Conservation (phyloP, 2,329 filamentous ascomycete genomes). For the Didymellaceae sp. region DNA sequence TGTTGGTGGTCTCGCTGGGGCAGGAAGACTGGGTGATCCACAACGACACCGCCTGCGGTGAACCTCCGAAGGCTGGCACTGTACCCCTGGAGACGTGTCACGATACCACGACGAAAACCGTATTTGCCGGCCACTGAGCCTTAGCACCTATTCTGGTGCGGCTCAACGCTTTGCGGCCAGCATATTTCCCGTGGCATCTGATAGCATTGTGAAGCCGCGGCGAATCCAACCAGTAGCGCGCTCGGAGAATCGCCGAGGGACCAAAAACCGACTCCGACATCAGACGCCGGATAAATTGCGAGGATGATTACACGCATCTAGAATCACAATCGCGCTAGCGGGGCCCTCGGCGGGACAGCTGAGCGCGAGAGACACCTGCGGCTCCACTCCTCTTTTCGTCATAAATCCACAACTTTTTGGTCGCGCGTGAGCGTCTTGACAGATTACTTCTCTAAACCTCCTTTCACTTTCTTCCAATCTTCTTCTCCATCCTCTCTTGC, state of each 20-base stretch:
- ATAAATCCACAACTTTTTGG: conserved; percentile 27
- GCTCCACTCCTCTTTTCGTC: conserved; percentile 36
- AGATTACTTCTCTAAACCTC: conserved; percentile 14
- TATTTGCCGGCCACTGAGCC: conserved; percentile 8
- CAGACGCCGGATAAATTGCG: conserved; percentile 43
- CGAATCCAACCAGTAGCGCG: conserved; percentile 4
- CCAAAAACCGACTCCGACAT: conserved; percentile 17
- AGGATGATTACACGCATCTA: conserved; percentile 40
- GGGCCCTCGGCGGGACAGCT: conserved; percentile 36
- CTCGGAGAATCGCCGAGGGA: conserved; percentile 16
- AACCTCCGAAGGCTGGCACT: conserved; percentile 10
- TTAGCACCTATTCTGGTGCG: conserved; percentile 5
- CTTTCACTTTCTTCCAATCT: conserved; percentile 3
- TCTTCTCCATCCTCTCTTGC: neutral
- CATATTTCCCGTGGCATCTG: conserved; percentile 1
- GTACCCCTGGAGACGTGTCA: conserved; percentile 3
- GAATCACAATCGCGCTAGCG: conserved; percentile 30
- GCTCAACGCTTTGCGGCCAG: neutral
- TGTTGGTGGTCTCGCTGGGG: conserved; percentile 75
- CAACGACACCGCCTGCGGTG: conserved; percentile 19
- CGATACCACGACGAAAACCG: neutral
- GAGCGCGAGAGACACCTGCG: conserved; percentile 32
- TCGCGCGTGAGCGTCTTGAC: conserved; percentile 26
- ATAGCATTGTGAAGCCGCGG: conserved; percentile 8
- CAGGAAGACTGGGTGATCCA: conserved; percentile 32